Evolutionary conservation across 441 rosid species (phyloP), one percentile per base, ranked within the genome.

Genomic region (Populus hybrid): DNA sequence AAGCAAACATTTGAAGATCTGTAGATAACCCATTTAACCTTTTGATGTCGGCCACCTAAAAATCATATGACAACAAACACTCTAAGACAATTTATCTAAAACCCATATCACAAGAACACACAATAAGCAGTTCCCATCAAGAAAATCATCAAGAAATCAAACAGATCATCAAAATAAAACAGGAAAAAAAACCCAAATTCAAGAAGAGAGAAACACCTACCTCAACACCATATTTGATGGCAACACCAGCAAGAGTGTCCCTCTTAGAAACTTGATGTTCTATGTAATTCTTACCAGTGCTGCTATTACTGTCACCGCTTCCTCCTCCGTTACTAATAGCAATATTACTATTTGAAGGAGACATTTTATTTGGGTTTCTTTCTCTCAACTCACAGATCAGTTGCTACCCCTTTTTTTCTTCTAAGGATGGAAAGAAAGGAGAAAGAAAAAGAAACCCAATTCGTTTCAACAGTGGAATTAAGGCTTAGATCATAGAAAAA

Each of bases 1-100:
- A 74, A 77, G 90, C 94, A 86, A 87, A 90, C 94, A 90, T 90
- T 74, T 90, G 94, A 84, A 90, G 92, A 85, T 90, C 94, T 11
- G 89, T 85, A 36, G 86, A 86, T 78, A 90, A 84, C 16, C 92
- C 87, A 81, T 90, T 90, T 80, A 90, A 64, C 80, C 85, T 85
- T 80, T 86, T 90, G 71, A 90, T 80, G 72, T 90, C 94, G 9
- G 90, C 83, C 50, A 90, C 92, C 94, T 90, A 78, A 63, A 38
- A 71, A 53, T 8, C 64, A 85, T 64, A 65, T 16, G 21, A 38
- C 50, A 42, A 24, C 35, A 33, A 79, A 72, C 20, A 50, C n/a
- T 50, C 1, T 28, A 7, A 21, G 6, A 69, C 24, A 69, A 26
- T 74, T 66, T 18, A 3, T 4, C 3, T 3, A 66, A 72, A 6